Conservation (phyloP, 2,329 filamentous ascomycete genomes). For the Botrytis pseudocinerea region DNA sequence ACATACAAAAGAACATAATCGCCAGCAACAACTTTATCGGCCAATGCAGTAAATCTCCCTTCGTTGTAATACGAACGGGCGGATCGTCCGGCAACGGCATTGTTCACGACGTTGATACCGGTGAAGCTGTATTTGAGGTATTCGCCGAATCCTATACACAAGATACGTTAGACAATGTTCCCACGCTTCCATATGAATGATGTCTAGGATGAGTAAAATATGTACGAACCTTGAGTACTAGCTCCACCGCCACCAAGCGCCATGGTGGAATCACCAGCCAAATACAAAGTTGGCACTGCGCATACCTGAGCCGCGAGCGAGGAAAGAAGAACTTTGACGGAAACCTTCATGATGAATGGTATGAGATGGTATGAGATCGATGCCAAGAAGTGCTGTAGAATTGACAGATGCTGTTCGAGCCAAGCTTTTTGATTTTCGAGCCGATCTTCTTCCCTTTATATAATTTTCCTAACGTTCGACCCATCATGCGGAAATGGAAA, state of each 20-base stretch:
- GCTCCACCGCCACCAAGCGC: constrained; percentile 49
- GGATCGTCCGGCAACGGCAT: constrained; percentile 65
- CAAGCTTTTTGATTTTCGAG: not conserved
- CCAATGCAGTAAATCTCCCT: constrained; percentile 61
- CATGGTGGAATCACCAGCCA: constrained; percentile 65
- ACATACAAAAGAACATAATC: constrained; percentile 54
- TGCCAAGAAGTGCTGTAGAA: constrained; percentile 3
- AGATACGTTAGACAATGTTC: not conserved
- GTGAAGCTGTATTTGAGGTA: constrained; percentile 55
- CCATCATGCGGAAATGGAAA: not conserved
- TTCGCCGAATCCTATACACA: constrained; percentile 58
- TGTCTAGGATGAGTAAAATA: constrained; percentile 11
- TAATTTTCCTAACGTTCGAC: not conserved
- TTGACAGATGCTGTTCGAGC: not conserved
- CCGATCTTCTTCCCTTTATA: constrained; percentile 5
- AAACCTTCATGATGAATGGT: constrained; percentile 15
- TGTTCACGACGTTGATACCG: constrained; percentile 56
- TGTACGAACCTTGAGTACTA: constrained; percentile 44
- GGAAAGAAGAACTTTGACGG: constrained; percentile 5
- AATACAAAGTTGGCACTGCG: constrained; percentile 48
- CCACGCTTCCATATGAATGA: not conserved
- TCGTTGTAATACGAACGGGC: constrained; percentile 67
- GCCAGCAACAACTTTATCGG: constrained; percentile 42
- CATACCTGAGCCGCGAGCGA: constrained; percentile 16
- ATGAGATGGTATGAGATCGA: not conserved